Conservation (phyloP, 2,329 filamentous ascomycete species). For the Calonectria fujianensis region DNA sequence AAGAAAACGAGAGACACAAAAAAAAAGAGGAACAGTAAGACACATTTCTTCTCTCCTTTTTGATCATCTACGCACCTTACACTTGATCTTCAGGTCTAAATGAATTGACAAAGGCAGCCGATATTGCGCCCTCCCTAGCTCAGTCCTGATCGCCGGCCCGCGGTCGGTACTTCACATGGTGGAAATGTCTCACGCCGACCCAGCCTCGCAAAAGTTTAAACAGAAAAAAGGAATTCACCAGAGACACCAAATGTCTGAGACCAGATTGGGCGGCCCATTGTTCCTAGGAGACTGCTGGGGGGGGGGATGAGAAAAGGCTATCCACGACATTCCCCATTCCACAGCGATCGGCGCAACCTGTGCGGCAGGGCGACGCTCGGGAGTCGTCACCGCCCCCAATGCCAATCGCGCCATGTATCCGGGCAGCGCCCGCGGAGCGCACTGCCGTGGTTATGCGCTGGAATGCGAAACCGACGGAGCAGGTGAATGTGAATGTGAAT, state of each 20-base stretch:
- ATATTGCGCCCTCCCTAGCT: not conserved
- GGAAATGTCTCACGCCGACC: not conserved
- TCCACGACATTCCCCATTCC: not conserved
- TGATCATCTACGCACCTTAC: not conserved
- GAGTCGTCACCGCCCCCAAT: not conserved
- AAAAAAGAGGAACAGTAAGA: not conserved
- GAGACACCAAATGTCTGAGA: not conserved
- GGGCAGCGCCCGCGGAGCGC: too few species aligned
- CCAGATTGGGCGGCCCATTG: not conserved
- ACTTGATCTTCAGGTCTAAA: not conserved
- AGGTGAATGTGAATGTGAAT: not conserved
- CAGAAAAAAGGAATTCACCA: not conserved
- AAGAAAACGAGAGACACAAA: not conserved
- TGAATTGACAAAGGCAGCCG: not conserved
- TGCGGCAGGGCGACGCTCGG: not conserved
- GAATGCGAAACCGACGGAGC: not conserved
- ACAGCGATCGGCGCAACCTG: conserved; percentile 9
- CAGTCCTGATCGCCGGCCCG: not conserved
- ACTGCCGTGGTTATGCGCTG: not conserved
- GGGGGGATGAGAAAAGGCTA: not conserved
- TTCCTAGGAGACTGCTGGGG: not conserved
- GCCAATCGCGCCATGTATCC: too few species aligned
- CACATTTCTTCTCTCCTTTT: not conserved
- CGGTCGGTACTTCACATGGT: not conserved
- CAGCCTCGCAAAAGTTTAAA: not conserved